Conservation (phyloP, 2,329 filamentous ascomycete genomes). For the Aurifilum marmelostoma region DNA sequence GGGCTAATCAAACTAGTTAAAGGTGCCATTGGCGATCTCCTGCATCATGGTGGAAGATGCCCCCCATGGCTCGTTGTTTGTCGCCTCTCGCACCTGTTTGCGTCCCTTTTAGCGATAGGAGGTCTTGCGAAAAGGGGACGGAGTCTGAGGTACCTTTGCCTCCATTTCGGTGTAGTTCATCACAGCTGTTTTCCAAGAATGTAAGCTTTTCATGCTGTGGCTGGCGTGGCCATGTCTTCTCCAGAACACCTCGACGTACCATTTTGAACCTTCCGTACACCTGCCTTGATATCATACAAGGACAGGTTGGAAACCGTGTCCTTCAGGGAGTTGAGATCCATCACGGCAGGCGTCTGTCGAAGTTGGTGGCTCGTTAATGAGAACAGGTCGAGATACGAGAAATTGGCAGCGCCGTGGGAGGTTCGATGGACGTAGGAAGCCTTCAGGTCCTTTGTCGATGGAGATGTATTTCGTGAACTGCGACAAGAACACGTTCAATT, state of each 20-base stretch:
- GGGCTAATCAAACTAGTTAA: slow-evolving; percentile 80
- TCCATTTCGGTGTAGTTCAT: slow-evolving; percentile 99
- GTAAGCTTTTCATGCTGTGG: slow-evolving; percentile 17
- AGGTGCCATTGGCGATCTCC: slow-evolving; percentile 96
- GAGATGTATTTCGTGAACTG: slow-evolving; percentile 5
- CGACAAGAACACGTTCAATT: slow-evolving; percentile 19
- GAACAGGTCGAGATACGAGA: slow-evolving; percentile 4
- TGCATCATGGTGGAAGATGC: slow-evolving; percentile 85
- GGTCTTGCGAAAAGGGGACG: slow-evolving; percentile 14
- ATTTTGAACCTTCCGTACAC: slow-evolving; percentile 95
- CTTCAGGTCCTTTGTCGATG: slow-evolving; percentile 11
- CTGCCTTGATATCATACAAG: slow-evolving; percentile 93
- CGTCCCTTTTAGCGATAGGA: slow-evolving; percentile 28
- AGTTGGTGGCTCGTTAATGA: background rate
- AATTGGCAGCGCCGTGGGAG: background rate
- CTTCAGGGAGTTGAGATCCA: slow-evolving; percentile 86
- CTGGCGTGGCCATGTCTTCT: background rate
- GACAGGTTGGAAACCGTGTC: slow-evolving; percentile 89
- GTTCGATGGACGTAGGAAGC: slow-evolving; percentile 6
- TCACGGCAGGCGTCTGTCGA: slow-evolving; percentile 46
- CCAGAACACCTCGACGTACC: slow-evolving; percentile 57
- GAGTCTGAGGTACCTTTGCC: slow-evolving; percentile 54
- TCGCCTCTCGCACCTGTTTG: slow-evolving; percentile 88
- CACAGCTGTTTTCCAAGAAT: slow-evolving; percentile 63
- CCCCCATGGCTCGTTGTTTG: slow-evolving; percentile 98